Base-by-base conservation (phyloP, 257 asterid species). In the Pogostemon cablin region DNA sequence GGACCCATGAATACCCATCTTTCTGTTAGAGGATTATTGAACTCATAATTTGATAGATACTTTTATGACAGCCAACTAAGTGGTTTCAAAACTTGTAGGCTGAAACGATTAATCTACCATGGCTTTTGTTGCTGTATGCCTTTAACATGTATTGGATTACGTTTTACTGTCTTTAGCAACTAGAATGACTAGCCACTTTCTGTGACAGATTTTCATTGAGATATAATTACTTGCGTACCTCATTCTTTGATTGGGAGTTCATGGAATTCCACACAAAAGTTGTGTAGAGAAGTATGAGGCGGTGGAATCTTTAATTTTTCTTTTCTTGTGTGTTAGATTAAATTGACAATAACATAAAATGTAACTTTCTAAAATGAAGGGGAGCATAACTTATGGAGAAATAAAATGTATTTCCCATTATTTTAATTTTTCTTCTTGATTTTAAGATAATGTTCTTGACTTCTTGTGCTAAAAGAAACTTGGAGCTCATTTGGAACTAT, bases 401-500 rank as follows among this genome's bases (percentile, higher is more conserved):
- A 3, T 50, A 2, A n/a, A 5, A 50, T n/a, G 6, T n/a, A 32
- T 12, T 50, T 7, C 57, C 56, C 32, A 12, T 50, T 50, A 5
- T 50, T 46, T 46, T 50, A 5, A 8, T 32, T 55, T 55, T 55
- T 55, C n/a, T 9, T 54, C 38, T 47, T 47, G 3, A 2, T 54
- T 3, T 55, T 55, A 7, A 7, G 7, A 1, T 50, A 9, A 9
- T 1, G 43, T 10, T 35, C 10, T 9, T 9, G 4, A 12, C 39
- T 49, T 58, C 9, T 70, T 20, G 5, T 38, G 49, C 60, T 37
- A 58, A 10, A 64, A 39, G 4, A 9, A 38, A 56, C 57, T 3
- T 20, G 37, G 62, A n/a, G 55, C 60, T 76, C 20, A 75, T 68
- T 0, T 70, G 62, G 38, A 9, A 49, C 69, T 39, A 53, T 80